Percentiles rank a stretch among this genome's conserved stretches.
phyloP scores from a whole-genome alignment of 345 rosid species.

The Aquilaria malaccensis region DNA sequence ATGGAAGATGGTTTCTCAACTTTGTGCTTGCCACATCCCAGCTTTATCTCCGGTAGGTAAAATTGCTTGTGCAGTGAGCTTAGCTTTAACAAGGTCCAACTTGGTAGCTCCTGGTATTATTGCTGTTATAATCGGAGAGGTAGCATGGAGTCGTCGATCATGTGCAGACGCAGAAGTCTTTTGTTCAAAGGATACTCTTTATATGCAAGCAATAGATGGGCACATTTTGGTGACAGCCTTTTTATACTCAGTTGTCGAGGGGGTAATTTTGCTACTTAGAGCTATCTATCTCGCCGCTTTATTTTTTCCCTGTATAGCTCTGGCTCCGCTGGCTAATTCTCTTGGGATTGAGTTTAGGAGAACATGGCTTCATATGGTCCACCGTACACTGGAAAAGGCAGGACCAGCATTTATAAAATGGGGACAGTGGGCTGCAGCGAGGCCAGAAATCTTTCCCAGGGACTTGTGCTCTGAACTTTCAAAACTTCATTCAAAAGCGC shows the following conservation, averaged over 20 bases:
- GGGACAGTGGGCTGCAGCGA: slow-evolving; percentile 99
- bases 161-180: slow-evolving; percentile 44
- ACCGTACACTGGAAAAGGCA: slow-evolving; percentile 66
- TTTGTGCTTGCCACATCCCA: slow-evolving; percentile 26
- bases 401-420: slow-evolving; percentile 99
- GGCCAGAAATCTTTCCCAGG: slow-evolving; percentile 93
- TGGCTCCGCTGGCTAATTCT: slow-evolving; percentile 72
- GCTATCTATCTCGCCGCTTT: slow-evolving; percentile 61
- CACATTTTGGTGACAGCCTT: slow-evolving; percentile 54
- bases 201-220: slow-evolving; percentile 69
- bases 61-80: slow-evolving; percentile 77
- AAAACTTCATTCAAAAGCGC: slow-evolving; percentile 89
- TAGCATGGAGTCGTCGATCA: slow-evolving; percentile 32
- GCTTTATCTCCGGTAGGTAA: slow-evolving; percentile 40
- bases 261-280: slow-evolving; percentile 55
- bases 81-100: slow-evolving; percentile 74
- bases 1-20: slow-evolving; percentile 56
- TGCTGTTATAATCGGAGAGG: slow-evolving; percentile 52
- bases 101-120: slow-evolving; percentile 47
- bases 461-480: slow-evolving; percentile 88
- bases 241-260: slow-evolving; percentile 47
- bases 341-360: slow-evolving; percentile 65
- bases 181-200: slow-evolving; percentile 47
- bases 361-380: slow-evolving; percentile 70
- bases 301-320: slow-evolving; percentile 65